Base-by-base conservation (phyloP, 2,329 filamentous ascomycete genomes). In the Verticillium dahliae region DNA sequence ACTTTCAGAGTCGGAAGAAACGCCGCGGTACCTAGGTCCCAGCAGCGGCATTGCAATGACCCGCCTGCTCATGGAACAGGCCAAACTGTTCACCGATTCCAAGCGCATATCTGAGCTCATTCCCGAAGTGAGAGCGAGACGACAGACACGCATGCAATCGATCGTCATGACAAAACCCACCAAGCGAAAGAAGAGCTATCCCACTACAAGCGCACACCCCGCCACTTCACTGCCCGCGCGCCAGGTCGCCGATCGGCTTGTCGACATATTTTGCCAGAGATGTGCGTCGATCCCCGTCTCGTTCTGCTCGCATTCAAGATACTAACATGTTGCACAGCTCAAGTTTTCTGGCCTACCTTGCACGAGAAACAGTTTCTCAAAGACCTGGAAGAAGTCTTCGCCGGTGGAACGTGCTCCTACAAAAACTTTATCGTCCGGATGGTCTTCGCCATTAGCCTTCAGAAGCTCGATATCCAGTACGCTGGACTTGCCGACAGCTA, bases 31-130 rank as follows among this genome's bases (percentile, higher is more conserved):
- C 72, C 80, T 99, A 2, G 95, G 95, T 0, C 91, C 95, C 2
- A 97, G 93, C 57, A 98, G 94, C 73, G 95, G 94, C 63, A 97
- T 97, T 69, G 91, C 92, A 71, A 96, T 98, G 80, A 96, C 93
- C 13, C 87, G 94, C 35, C 82, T 98, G 67, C 88, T 99, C 11
- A 97, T 99, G 90, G 93, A 97, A 73, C 87, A 97, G 75, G 94
- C 94, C 60, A 98, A 97, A 77, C 89, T 92, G 65, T 96, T 94
- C 70, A 96, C 92, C 33, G 90, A 95, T 69, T 90, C 92, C 5
- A 91, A 92, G 74, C 92, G 89, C 66, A 97, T 98, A 72, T 92
- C 92, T 62, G 92, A 97, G 67, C 87, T 98, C 58, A 91, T 97
- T 37, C 91, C 93, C 3, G 90, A 93, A 61, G 78, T 84, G 72